These are phyloP conservation scores for Penicillium bialowiezense DNA, from an alignment of 495 filamentous ascomycete species.

Conservation along the genomic window DNA sequence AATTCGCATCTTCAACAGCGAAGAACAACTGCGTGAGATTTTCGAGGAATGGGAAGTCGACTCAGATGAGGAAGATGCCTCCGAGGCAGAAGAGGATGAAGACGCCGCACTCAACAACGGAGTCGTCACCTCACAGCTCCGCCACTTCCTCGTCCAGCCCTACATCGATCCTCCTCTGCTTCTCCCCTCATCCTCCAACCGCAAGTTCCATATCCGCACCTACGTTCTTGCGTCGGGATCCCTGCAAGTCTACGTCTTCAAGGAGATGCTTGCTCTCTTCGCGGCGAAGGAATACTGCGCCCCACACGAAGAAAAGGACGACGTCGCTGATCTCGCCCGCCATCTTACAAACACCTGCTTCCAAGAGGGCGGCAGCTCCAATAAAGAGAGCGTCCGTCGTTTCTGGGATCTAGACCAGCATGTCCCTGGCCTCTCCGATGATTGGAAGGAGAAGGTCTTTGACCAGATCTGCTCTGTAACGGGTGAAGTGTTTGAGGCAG, in stretches of 20 bases:
- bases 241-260: constrained; percentile 82
- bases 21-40: constrained; percentile 73
- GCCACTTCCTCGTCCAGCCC: constrained; percentile 94
- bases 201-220: constrained; percentile 92
- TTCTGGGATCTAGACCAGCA: constrained; percentile 66
- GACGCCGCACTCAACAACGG: constrained; percentile 34
- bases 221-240: constrained; percentile 81
- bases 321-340: constrained; percentile 53
- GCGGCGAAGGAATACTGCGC: constrained; percentile 64
- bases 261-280: constrained; percentile 89
- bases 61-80: constrained; percentile 36
- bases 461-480: constrained; percentile 71
- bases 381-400: constrained; percentile 59
- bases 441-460: constrained; percentile 62
- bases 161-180: constrained; percentile 91
- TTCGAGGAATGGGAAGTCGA: constrained; percentile 86
- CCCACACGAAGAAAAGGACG: constrained; percentile 45
- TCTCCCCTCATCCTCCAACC: constrained; percentile 56
- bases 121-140: constrained; percentile 84
- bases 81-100: constrained; percentile 29
- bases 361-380: constrained; percentile 56
- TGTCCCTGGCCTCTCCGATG: constrained; percentile 28
- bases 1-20: constrained; percentile 80
- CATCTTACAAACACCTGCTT: constrained; percentile 96
- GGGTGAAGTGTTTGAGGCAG: constrained; percentile 77